phyloP scores from a whole-genome alignment of 2,329 filamentous ascomycete species.

The Dothideomycetes sp. region DNA sequence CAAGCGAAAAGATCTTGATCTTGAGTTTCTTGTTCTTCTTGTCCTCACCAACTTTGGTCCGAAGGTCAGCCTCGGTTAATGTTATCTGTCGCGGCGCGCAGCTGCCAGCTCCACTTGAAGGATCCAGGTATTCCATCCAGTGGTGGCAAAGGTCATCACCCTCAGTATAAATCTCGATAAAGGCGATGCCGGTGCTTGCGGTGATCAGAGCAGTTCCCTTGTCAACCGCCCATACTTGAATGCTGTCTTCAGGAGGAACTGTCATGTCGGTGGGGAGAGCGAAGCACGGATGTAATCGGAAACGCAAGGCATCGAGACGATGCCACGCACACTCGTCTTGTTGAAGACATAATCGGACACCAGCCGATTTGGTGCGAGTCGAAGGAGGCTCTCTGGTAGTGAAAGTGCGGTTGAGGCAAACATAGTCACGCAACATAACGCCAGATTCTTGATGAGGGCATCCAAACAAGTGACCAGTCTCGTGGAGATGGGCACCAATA shows the following conservation, averaged over 20 bases:
- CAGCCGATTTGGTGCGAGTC: conserved; percentile 75
- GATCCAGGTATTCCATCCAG: conserved; percentile 71
- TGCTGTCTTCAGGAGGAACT: conserved; percentile 55
- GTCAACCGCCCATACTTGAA: conserved; percentile 81
- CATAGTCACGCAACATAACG: conserved; percentile 87
- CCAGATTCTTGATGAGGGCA: conserved; percentile 83
- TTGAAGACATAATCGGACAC: conserved; percentile 59
- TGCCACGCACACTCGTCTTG: conserved; percentile 89
- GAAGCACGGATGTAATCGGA: conserved; percentile 86
- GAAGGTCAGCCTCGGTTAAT: conserved; percentile 66
- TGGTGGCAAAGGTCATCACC: conserved; percentile 71
- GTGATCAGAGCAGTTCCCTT: conserved; percentile 66
- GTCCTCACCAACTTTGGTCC: conserved; percentile 59
- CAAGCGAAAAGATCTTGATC: conserved; percentile 66
- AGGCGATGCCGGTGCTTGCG: conserved; percentile 72
- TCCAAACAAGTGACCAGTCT: conserved; percentile 82
- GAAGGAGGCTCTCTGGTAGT: conserved; percentile 73
- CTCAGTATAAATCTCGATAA: conserved; percentile 71
- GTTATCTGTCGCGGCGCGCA: conserved; percentile 61
- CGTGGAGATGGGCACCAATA: conserved; percentile 86
- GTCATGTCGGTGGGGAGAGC: conserved; percentile 65
- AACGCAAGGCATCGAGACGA: conserved; percentile 76
- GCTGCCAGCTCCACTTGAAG: conserved; percentile 44
- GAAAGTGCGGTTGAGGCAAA: conserved; percentile 75
- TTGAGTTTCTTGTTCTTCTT: conserved; percentile 62